Evolutionary conservation across 2,329 filamentous ascomycete genomes (phyloP), one percentile per base, ranked within the genome.

Genomic region (Xylaria multiplex): DNA sequence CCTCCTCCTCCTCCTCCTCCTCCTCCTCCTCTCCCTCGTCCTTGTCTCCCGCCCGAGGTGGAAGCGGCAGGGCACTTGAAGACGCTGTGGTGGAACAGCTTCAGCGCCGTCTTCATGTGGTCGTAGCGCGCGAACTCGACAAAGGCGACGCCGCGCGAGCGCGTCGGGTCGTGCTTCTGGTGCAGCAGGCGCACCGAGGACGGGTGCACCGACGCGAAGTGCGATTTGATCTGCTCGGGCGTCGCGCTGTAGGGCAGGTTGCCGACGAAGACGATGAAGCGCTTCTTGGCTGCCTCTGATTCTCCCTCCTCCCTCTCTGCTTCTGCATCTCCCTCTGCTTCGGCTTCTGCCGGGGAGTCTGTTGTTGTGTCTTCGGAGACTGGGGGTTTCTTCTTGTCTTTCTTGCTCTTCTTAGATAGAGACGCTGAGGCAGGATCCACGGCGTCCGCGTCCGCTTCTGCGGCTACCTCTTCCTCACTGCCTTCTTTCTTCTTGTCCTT

Each of bases 181-280:
- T 89, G 92, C 54, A 92, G 87, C 67, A 93, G 89, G 24, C 95
- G 92, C 56, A 96, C 84, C 1, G 86, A 85, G 59, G 82, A 84
- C 8, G 93, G 93, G 57, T 87, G 81, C 69, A 97, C 87, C 68
- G 91, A 88, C 48, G 88, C 85, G 78, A 97, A 97, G 82, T 97
- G 94, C 64, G 86, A 83, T 64, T 82, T 81, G 68, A 98, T 86
- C 48, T 88, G 84, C 56, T 86, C 86, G 58, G 85, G 84, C 3
- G 91, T 97, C 46, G 93, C 92, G 67, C 85, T 89, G 86, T 88
- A 97, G 56, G 95, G 95, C 6, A 98, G 90, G 81, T 97, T 97
- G 77, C 95, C 93, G 70, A 95, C 88, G 80, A 96, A 96, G 73
- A 90, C 87, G 67, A 93, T 93, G 81, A 93, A 93, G 66, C 91